Evolutionary conservation across 176 grass and related monocot species (phyloP).

Genomic region (Aegilops umbellulata): DNA sequence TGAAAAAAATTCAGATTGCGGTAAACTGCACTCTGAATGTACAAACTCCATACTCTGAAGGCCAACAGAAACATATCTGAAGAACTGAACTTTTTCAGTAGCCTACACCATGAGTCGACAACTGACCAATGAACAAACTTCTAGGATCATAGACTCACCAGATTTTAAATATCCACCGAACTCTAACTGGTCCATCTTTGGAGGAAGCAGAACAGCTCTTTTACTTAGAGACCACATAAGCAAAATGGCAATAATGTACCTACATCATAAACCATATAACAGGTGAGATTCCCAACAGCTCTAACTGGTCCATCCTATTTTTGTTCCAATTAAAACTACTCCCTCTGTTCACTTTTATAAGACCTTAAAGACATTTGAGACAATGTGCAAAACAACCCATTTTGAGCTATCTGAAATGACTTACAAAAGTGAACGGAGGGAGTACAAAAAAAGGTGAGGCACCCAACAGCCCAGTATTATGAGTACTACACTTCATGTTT

Average conservation of each 20-base stretch:
- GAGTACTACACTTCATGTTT: background rate
- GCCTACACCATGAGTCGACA: background rate
- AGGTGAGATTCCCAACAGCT: background rate
- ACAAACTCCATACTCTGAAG: slow-evolving; percentile 21
- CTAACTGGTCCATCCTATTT: no score
- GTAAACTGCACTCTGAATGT: slow-evolving; percentile 16
- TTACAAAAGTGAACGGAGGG: no score
- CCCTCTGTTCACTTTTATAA: no score
- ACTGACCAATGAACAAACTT: slow-evolving; percentile 3
- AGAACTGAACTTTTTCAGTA: background rate
- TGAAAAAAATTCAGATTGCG: background rate
- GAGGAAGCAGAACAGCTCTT: slow-evolving; percentile 80
- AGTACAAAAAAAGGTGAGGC: background rate
- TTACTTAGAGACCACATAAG: slow-evolving; percentile 83
- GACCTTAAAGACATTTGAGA: no score
- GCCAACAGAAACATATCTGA: background rate
- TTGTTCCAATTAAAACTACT: background rate
- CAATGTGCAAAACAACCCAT: no score
- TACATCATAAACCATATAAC: slow-evolving; percentile 14
- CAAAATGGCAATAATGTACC: slow-evolving; percentile 75
- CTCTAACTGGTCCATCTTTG: slow-evolving; percentile 71
- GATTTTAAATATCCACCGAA: slow-evolving; percentile 93
- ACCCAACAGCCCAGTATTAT: background rate
- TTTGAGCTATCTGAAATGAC: no score
- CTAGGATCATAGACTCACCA: slow-evolving; percentile 42